Evolutionary conservation across 208 protist species (phyloP).

Genomic region (Trypanosoma avium): DNA sequence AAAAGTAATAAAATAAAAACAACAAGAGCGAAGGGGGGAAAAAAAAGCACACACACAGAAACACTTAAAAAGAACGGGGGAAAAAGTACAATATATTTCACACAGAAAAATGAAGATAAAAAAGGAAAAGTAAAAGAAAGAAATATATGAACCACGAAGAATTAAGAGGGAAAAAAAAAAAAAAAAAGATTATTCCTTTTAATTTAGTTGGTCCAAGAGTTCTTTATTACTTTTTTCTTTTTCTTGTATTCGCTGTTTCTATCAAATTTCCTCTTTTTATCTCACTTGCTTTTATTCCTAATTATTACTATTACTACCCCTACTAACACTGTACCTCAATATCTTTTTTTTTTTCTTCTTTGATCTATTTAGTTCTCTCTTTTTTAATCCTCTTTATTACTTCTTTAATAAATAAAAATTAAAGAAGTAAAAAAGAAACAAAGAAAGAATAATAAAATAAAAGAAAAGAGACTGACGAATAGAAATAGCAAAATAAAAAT

Average conservation of each 20-base stretch:
- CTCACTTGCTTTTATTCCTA: too few relatives aligned
- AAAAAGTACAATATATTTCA: background rate
- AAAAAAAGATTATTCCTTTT: too few relatives aligned
- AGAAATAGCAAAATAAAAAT: background rate
- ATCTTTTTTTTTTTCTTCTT: background rate
- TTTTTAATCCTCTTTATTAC: conserved; percentile 6
- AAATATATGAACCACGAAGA: background rate
- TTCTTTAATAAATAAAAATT: conserved; percentile 3
- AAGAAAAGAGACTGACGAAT: background rate
- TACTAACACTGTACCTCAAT: background rate
- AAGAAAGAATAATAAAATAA: background rate
- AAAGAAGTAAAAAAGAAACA: background rate
- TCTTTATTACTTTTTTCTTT: too few relatives aligned
- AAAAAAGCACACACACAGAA: conserved; percentile 19
- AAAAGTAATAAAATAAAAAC: too few relatives aligned
- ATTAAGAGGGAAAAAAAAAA: too few relatives aligned
- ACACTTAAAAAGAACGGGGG: conserved; percentile 7
- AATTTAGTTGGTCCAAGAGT: too few relatives aligned
- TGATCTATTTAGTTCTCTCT: background rate
- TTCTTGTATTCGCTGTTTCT: too few relatives aligned
- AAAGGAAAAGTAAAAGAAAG: background rate
- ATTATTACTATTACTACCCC: too few relatives aligned
- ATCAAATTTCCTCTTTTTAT: too few relatives aligned
- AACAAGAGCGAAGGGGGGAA: too few relatives aligned
- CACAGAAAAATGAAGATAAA: conserved; percentile 2